These are phyloP conservation scores for Bacterosira constricta DNA, from an alignment of 108 stramenopile species.

Conservation along the genomic window DNA sequence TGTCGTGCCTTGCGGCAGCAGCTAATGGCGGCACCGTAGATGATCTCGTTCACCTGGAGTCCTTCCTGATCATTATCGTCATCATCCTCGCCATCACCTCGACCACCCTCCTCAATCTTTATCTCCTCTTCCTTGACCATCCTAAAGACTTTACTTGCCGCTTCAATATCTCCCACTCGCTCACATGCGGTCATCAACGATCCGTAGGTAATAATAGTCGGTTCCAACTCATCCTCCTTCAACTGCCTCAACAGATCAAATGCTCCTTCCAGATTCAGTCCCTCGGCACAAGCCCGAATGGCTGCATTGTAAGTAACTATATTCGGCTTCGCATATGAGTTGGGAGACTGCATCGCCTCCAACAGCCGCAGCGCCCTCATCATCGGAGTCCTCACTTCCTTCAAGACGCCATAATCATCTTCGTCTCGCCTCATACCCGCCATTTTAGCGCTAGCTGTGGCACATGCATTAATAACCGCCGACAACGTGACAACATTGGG, in stretches of 20 bases:
- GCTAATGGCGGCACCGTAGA: slow-evolving; percentile 85
- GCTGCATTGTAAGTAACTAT: slow-evolving; percentile 86
- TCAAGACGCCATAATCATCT: slow-evolving; percentile 1
- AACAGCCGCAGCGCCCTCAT: slow-evolving; percentile 69
- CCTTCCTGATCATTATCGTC: slow-evolving; percentile 5
- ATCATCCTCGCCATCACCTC: slow-evolving; percentile 18
- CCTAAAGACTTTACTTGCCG: slow-evolving; percentile 66
- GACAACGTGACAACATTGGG: slow-evolving; percentile 80
- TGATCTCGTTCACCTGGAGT: slow-evolving; percentile 70
- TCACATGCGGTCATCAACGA: slow-evolving; percentile 87
- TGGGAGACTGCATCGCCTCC: slow-evolving; percentile 60
- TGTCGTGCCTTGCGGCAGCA: slow-evolving; percentile 75
- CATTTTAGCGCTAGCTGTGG: slow-evolving; percentile 62
- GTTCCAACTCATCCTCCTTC: slow-evolving; percentile 57
- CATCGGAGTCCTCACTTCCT: slow-evolving; percentile 47
- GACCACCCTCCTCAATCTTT: neutral
- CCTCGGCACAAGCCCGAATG: slow-evolving; percentile 83
- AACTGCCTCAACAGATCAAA: slow-evolving; percentile 61
- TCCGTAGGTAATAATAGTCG: slow-evolving; percentile 78
- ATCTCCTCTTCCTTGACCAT: slow-evolving; percentile 56
- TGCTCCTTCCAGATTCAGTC: slow-evolving; percentile 64
- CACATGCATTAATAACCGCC: slow-evolving; percentile 77
- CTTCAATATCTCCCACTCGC: slow-evolving; percentile 64
- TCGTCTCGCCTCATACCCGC: slow-evolving; percentile 24
- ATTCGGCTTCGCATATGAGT: slow-evolving; percentile 66